Percentiles rank a stretch among this genome's conserved stretches.
phyloP scores from a whole-genome alignment of 495 filamentous ascomycete species.

The Cercophora sp. region DNA sequence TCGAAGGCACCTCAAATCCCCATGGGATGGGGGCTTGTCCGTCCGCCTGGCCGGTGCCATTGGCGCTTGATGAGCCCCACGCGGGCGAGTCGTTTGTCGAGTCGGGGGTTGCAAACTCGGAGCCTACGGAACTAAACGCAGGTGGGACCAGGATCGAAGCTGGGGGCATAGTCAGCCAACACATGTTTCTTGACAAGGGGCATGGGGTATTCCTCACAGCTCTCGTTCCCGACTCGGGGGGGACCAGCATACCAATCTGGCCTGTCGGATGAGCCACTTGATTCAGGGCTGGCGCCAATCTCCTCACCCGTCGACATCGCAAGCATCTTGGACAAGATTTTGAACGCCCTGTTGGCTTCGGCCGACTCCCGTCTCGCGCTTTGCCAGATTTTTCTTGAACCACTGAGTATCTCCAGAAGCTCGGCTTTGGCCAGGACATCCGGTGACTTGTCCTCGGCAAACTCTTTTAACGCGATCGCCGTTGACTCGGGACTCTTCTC shows the following conservation, averaged over 20 bases:
- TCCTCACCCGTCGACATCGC: slow-evolving; percentile 19
- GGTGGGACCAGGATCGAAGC: neutral
- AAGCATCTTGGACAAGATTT: slow-evolving; percentile 28
- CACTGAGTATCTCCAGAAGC: slow-evolving; percentile 22
- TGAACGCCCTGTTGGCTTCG: slow-evolving; percentile 26
- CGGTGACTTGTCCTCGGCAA: neutral
- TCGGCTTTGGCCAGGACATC: slow-evolving; percentile 21
- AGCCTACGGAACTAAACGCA: neutral
- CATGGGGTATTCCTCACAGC: neutral
- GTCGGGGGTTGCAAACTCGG: neutral
- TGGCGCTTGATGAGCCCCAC: neutral
- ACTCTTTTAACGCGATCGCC: neutral
- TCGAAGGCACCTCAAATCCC: slow-evolving; percentile 3
- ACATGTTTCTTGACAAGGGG: no score
- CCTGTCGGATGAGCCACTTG: slow-evolving; percentile 4
- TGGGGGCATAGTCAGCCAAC: neutral
- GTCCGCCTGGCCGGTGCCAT: neutral
- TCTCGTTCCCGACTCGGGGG: no score
- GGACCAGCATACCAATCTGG: no score
- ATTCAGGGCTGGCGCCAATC: slow-evolving; percentile 19
- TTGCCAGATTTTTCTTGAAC: slow-evolving; percentile 26
- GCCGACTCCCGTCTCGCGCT: slow-evolving; percentile 11
- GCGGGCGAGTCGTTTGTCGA: neutral
- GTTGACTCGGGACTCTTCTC: slow-evolving; percentile 12
- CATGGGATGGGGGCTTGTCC: neutral